These are phyloP conservation scores for Rhododendron mucronatum DNA, from an alignment of 148 eudicot genomes.

Conservation along the genomic window DNA sequence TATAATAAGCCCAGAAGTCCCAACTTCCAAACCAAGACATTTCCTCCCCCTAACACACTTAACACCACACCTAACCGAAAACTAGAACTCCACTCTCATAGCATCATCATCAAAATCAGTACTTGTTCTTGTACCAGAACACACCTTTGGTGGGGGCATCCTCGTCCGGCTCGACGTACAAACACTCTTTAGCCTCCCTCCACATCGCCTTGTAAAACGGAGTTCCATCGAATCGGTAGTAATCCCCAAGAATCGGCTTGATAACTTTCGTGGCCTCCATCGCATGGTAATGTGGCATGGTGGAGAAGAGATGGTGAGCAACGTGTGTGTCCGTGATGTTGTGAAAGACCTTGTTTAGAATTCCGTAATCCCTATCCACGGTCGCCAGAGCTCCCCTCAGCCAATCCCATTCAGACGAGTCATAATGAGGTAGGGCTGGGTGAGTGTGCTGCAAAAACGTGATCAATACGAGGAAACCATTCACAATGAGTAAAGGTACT, in stretches of 20 bases:
- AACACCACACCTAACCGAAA: neutral
- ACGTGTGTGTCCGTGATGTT: conserved; percentile 58
- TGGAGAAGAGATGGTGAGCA: conserved; percentile 53
- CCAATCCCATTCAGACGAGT: conserved; percentile 61
- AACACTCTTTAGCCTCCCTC: conserved; percentile 56
- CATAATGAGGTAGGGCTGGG: conserved; percentile 49
- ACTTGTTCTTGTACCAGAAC: conserved; percentile 30
- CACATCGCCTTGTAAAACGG: conserved; percentile 46
- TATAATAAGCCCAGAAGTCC: neutral
- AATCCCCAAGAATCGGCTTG: conserved; percentile 47
- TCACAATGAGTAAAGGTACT: conserved; percentile 36
- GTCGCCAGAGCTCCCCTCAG: conserved; percentile 55
- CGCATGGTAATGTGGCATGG: conserved; percentile 59
- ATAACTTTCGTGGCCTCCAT: conserved; percentile 59
- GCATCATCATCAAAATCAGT: conserved; percentile 1
- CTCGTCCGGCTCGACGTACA: conserved; percentile 48
- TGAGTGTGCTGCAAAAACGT: conserved; percentile 59
- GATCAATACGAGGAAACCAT: conserved; percentile 47
- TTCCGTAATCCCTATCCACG: conserved; percentile 48
- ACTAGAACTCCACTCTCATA: too few relatives aligned
- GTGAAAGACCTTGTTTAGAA: conserved; percentile 51
- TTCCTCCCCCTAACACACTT: neutral
- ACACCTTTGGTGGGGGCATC: conserved; percentile 24
- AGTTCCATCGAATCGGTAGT: conserved; percentile 44
- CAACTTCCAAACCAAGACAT: neutral